These are phyloP conservation scores for Aegilops bicornis DNA, from an alignment of 176 grass and related monocot genomes.

Conservation along the genomic window DNA sequence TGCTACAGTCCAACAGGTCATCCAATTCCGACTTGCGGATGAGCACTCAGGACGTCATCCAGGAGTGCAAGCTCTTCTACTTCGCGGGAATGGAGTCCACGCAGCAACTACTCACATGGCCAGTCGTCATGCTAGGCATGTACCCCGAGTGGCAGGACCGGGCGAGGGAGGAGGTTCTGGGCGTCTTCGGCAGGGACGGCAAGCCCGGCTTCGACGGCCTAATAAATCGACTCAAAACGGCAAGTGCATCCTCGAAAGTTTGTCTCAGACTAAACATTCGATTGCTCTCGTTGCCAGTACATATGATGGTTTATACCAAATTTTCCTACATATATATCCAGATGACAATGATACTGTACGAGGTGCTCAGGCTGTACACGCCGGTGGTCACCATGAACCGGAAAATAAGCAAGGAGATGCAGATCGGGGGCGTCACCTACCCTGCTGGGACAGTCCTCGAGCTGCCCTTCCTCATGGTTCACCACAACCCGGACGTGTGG, in stretches of 20 bases:
- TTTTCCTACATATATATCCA: background rate
- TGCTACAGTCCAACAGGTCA: background rate
- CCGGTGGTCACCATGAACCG: background rate
- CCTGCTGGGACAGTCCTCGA: constrained; percentile 26
- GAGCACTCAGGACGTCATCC: background rate
- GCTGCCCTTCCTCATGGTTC: constrained; percentile 23
- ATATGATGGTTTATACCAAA: background rate
- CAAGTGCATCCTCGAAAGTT: constrained; percentile 17
- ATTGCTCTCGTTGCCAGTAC: background rate
- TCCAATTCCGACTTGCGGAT: background rate
- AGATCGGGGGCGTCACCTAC: constrained; percentile 31
- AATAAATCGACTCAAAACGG: constrained; percentile 53
- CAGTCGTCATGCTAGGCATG: background rate
- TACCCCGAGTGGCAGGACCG: background rate
- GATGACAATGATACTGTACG: constrained; percentile 51
- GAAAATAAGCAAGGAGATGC: background rate
- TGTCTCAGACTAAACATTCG: background rate
- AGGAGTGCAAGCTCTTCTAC: background rate
- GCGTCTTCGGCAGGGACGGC: constrained; percentile 32
- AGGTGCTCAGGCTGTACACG: constrained; percentile 54
- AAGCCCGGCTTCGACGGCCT: constrained; percentile 43
- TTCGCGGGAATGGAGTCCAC: background rate
- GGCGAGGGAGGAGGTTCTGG: background rate
- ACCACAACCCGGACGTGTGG: constrained; percentile 46
- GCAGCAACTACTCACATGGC: background rate